phyloP scores from a whole-genome alignment of 169 alveolate species.

The Babesia ovata region DNA sequence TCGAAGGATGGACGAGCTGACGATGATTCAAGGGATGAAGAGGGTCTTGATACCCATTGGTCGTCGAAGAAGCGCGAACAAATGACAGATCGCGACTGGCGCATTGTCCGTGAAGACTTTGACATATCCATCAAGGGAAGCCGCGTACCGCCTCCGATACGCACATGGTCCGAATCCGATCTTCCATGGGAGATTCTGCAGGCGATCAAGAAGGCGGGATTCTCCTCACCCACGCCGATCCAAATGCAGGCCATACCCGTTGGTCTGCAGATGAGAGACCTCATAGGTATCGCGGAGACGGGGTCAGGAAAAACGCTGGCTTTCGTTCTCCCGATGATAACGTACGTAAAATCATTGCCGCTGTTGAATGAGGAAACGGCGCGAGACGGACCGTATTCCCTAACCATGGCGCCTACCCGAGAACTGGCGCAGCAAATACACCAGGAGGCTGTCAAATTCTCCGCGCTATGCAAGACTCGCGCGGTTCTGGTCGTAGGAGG shows the following conservation, averaged over 20 bases:
- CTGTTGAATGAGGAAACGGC: slow-evolving; percentile 87
- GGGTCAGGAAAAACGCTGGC: slow-evolving; percentile 97
- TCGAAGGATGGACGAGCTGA: not conserved
- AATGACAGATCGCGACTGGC: slow-evolving; percentile 95
- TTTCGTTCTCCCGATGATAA: slow-evolving; percentile 93
- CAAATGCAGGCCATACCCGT: slow-evolving; percentile 96
- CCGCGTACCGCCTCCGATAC: slow-evolving; percentile 91
- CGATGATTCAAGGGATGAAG: slow-evolving; percentile 5
- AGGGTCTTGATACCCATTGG: slow-evolving; percentile 81
- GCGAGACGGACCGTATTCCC: slow-evolving; percentile 95
- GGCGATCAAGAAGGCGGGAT: slow-evolving; percentile 79
- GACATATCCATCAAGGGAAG: slow-evolving; percentile 89
- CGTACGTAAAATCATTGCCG: slow-evolving; percentile 88
- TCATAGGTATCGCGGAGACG: slow-evolving; percentile 98
- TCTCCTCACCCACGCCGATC: slow-evolving; percentile 92
- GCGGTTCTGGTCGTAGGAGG: slow-evolving; percentile 96
- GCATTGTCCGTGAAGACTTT: slow-evolving; percentile 93
- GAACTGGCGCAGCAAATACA: slow-evolving; percentile 94
- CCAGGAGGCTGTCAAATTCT: slow-evolving; percentile 89
- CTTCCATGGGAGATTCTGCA: slow-evolving; percentile 78
- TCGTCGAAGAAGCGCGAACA: slow-evolving; percentile 81
- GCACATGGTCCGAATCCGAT: slow-evolving; percentile 89
- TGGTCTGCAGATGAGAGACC: slow-evolving; percentile 89
- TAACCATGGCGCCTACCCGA: slow-evolving; percentile 92
- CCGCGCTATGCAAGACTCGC: slow-evolving; percentile 81